Percentiles rank a stretch among this genome's conserved stretches.
Evolutionary conservation across 495 filamentous ascomycete genomes (phyloP).

Genomic region (Staphylotrichum tortipilum): DNA sequence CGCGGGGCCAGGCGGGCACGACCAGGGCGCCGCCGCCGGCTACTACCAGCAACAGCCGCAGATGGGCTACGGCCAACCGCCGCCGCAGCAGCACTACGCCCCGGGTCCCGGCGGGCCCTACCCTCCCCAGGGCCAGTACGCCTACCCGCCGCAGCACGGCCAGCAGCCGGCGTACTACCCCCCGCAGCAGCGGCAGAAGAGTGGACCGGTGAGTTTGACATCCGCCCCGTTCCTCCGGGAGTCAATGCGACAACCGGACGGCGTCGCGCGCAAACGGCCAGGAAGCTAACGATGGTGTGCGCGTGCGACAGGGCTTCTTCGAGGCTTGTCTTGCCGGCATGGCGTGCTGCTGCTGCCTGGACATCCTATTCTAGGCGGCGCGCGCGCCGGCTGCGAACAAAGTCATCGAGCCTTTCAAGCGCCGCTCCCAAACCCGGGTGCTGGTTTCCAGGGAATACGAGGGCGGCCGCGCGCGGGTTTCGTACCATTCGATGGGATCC

Average conservation of each 20-base stretch:
- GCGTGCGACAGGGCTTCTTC: slow-evolving; percentile 25
- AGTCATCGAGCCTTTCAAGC: too few relatives aligned
- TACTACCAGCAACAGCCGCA: slow-evolving; percentile 32
- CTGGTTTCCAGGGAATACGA: too few relatives aligned
- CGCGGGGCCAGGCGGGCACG: too few relatives aligned
- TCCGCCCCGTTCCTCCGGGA: background rate
- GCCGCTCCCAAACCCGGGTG: too few relatives aligned
- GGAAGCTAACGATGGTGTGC: too few relatives aligned
- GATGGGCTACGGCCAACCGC: slow-evolving; percentile 38
- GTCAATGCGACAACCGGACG: too few relatives aligned
- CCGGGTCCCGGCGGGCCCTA: too few relatives aligned
- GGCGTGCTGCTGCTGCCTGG: slow-evolving; percentile 44
- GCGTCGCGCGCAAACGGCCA: too few relatives aligned
- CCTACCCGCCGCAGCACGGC: slow-evolving; percentile 6
- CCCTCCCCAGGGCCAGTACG: slow-evolving; percentile 3
- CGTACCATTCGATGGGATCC: too few relatives aligned
- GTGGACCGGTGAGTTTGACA: slow-evolving; percentile 17
- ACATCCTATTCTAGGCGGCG: slow-evolving; percentile 40
- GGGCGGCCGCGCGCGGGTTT: too few relatives aligned
- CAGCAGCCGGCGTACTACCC: slow-evolving; percentile 16
- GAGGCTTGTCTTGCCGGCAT: slow-evolving; percentile 30
- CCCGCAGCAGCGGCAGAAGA: slow-evolving; percentile 15
- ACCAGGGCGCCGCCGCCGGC: slow-evolving; percentile 15
- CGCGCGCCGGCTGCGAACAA: too few relatives aligned
- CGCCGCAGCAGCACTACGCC: slow-evolving; percentile 17